Evolutionary conservation across 345 rosid species (phyloP), one percentile per base, ranked within the genome.

Genomic region (Gossypium mustelinum): DNA sequence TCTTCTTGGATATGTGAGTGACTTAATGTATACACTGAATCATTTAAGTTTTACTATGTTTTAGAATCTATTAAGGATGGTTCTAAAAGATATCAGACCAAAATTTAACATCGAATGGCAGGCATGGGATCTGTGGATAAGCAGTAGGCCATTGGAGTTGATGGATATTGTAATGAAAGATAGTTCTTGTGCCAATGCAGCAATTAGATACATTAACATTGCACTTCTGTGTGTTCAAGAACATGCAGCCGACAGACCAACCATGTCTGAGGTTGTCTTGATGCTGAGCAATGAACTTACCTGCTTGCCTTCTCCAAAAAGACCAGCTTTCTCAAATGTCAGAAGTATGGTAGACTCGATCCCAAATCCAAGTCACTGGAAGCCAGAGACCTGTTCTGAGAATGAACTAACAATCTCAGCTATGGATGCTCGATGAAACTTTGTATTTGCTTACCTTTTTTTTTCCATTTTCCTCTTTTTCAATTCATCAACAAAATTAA

Each of bases 101-200:
- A 51, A 16, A 16, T 51, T 9, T 51, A n/a, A 16, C 55, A 16
- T 16, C 6, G 7, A 34, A 34, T 34, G 7, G 41, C 45, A 62
- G 67, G 67, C 67, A 62, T 34, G 67, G 67, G 67, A 29, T 62
- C 45, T 34, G 7, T 62, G 67, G 67, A 62, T 44, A 62, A 62
- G 45, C 67, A 16, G 16, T 14, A 34, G 20, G 67, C 67, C 65
- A 29, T 5, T 62, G 22, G 67, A 62, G 18, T 62, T 62, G 67
- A 29, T 62, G 45, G 29, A 34, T 29, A 7, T 13, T 29, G 45
- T 13, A 34, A 8, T 62, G 45, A 11, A 16, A 62, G 20, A 62
- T 34, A 8, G 8, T 34, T 62, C 17, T 62, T 34, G 45, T 14
- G 18, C 67, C 14, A 62, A 29, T 62, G 44, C 67, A 29, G 45